Conservation (phyloP, 768 basidiomycete species). For the Podaxis pistillaris region DNA sequence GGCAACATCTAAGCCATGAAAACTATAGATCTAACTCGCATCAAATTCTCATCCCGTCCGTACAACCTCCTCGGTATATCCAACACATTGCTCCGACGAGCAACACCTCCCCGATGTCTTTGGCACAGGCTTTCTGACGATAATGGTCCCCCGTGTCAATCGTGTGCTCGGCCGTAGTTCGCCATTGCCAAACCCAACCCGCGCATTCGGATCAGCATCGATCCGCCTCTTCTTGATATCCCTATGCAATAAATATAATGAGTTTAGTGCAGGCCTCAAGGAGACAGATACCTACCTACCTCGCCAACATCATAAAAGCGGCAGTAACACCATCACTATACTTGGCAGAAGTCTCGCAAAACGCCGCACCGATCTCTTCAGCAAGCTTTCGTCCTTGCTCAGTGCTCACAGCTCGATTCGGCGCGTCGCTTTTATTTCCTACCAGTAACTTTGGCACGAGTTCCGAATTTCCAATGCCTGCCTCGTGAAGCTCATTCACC, state of each 20-base stretch:
- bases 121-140: not conserved
- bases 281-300: not conserved
- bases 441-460: slow-evolving; percentile 7
- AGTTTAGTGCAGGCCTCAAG: not conserved
- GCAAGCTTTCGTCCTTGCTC: slow-evolving; percentile 2
- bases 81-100: slow-evolving; percentile 7
- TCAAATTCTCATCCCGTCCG: too few species aligned
- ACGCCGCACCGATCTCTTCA: slow-evolving; percentile 1
- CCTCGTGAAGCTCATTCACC: slow-evolving; percentile 3
- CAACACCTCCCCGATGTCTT: not conserved
- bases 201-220: not conserved
- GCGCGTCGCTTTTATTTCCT: slow-evolving; percentile 6
- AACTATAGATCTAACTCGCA: too few species aligned
- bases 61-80: not conserved
- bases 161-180: not conserved
- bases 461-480: not conserved
- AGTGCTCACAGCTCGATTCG: not conserved
- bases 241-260: not conserved
- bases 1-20: too few species aligned
- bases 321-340: slow-evolving; percentile 4
- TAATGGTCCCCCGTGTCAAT: not conserved
- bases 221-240: slow-evolving; percentile 7
- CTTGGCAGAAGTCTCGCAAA: slow-evolving; percentile 10
- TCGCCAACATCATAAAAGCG: slow-evolving; percentile 7
- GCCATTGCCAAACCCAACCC: not conserved